phyloP scores from a whole-genome alignment of 164 flowering plant genomes.

The Berberis thunbergii region DNA sequence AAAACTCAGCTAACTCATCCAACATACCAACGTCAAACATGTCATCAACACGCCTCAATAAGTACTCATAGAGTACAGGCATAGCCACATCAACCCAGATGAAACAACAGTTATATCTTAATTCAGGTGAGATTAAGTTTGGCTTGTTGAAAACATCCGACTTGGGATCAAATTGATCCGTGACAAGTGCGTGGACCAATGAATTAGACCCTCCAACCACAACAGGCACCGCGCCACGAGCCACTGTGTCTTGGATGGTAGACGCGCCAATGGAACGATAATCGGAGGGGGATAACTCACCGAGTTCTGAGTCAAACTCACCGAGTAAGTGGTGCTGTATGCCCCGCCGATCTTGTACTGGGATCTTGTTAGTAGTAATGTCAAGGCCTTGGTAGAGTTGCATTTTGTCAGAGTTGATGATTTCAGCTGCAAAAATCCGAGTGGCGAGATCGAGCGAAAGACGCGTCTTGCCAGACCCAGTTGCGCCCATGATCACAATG shows the following conservation, averaged over 20 bases:
- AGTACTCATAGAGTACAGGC: slow-evolving; percentile 36
- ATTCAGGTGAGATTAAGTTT: slow-evolving; percentile 15
- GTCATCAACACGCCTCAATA: slow-evolving; percentile 65
- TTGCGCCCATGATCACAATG: slow-evolving; percentile 67
- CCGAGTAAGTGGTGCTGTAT: slow-evolving; percentile 76
- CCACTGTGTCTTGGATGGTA: slow-evolving; percentile 22
- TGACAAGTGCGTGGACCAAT: slow-evolving; percentile 53
- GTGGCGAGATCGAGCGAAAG: slow-evolving; percentile 64
- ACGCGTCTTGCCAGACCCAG: slow-evolving; percentile 69
- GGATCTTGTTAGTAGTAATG: slow-evolving; percentile 75
- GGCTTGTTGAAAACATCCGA: slow-evolving; percentile 22
- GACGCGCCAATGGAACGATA: slow-evolving; percentile 38
- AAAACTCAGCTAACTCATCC: slow-evolving; percentile 57
- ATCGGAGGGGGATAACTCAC: slow-evolving; percentile 40
- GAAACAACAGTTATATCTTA: slow-evolving; percentile 73
- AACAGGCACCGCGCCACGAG: slow-evolving; percentile 43
- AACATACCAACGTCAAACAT: slow-evolving; percentile 83
- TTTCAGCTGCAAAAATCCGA: slow-evolving; percentile 32
- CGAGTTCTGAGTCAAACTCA: slow-evolving; percentile 24
- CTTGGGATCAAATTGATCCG: slow-evolving; percentile 29
- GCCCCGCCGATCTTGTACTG: slow-evolving; percentile 31
- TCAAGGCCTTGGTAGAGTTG: slow-evolving; percentile 70
- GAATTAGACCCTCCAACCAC: slow-evolving; percentile 94
- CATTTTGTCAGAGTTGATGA: slow-evolving; percentile 86
- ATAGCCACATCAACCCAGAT: slow-evolving; percentile 66